Conservation (phyloP, 305 asterid genomes). For the Salvia sclarea region DNA sequence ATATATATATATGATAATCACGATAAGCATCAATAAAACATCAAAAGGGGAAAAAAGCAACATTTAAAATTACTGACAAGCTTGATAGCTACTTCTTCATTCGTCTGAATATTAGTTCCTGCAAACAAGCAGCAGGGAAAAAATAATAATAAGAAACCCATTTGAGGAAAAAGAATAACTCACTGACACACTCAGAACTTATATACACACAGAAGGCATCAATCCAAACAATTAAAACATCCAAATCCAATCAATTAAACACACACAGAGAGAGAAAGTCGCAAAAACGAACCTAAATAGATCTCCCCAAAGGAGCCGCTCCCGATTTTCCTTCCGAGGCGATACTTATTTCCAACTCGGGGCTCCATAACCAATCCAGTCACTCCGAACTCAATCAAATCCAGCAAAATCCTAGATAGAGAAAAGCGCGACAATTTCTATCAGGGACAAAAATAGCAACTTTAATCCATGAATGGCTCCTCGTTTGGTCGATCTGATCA, state of each 20-base stretch:
- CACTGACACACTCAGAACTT: background rate
- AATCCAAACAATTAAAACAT: background rate
- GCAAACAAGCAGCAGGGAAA: slow-evolving; percentile 26
- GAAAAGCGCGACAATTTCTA: slow-evolving; percentile 15
- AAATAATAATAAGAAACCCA: background rate
- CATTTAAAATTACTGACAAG: slow-evolving; percentile 52
- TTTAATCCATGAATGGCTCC: slow-evolving; percentile 30
- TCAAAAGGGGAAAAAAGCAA: background rate
- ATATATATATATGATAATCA: background rate
- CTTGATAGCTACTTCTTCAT: slow-evolving; percentile 87
- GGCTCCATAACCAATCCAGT: slow-evolving; percentile 57
- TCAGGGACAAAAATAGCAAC: slow-evolving; percentile 4
- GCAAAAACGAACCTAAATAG: slow-evolving; percentile 54
- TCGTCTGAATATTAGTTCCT: slow-evolving; percentile 81
- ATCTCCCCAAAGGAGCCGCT: slow-evolving; percentile 91
- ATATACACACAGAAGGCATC: background rate
- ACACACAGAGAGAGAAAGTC: background rate
- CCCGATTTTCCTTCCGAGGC: slow-evolving; percentile 79
- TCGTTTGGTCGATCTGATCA: slow-evolving; percentile 32
- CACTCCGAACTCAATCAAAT: slow-evolving; percentile 19
- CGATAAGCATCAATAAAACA: background rate
- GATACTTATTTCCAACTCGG: slow-evolving; percentile 76
- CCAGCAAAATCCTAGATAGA: slow-evolving; percentile 17
- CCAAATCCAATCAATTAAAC: background rate
- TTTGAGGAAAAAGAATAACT: background rate